Evolutionary conservation across 768 basidiomycete genomes (phyloP).

Genomic region (Trametes villosa): DNA sequence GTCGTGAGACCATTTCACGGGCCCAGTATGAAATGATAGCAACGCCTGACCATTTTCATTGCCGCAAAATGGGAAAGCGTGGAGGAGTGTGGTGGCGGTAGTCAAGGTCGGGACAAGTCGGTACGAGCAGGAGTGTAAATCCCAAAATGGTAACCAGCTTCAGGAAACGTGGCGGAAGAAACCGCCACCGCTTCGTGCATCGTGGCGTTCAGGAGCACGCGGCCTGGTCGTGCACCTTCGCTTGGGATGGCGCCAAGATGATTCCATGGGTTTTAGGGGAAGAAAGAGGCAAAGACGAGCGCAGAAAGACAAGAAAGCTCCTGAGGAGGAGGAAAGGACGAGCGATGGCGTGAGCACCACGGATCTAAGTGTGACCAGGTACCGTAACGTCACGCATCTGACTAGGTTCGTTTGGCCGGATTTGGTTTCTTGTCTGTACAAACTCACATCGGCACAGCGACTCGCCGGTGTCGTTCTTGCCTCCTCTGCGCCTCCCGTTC

Average conservation of each 20-base stretch:
- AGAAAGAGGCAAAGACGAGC: not conserved
- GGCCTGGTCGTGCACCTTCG: not conserved
- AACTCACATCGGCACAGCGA: constrained; percentile 26
- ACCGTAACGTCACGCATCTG: constrained; percentile 34
- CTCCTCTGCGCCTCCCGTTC: not conserved
- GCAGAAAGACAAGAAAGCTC: not conserved
- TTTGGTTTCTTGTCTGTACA: constrained; percentile 39
- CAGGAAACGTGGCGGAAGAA: constrained; percentile 6
- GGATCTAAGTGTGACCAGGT: constrained; percentile 24
- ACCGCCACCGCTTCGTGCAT: not conserved
- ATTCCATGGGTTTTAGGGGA: not conserved
- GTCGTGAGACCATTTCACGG: no score
- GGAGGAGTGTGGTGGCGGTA: not conserved
- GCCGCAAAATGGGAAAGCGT: no score
- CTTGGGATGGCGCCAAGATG: not conserved
- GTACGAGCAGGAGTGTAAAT: not conserved
- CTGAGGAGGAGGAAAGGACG: no score
- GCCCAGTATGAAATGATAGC: no score
- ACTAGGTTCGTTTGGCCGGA: constrained; percentile 36
- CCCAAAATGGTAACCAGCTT: constrained; percentile 12
- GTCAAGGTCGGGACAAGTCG: not conserved
- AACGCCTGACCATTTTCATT: no score
- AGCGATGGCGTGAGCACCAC: constrained; percentile 20
- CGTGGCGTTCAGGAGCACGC: not conserved
- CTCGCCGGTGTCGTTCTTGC: constrained; percentile 11